A percentile compares a stretch with the other conserved stretches of the same genome.
phyloP scores from a whole-genome alignment of 108 stramenopile genomes.

The Stephanodiscus minutulus region DNA sequence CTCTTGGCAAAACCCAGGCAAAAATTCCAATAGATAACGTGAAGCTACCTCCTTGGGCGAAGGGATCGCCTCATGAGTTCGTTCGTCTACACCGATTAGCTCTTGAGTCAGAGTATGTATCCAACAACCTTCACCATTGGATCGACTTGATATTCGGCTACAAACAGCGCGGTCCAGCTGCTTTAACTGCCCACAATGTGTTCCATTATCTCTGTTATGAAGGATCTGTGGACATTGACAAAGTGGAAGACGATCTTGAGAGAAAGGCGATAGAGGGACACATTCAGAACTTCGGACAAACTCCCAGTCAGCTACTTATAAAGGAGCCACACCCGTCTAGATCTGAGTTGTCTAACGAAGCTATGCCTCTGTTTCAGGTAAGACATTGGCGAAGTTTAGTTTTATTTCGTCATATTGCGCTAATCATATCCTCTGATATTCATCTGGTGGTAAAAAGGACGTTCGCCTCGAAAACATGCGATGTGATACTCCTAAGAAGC shows the following conservation, averaged over 20 bases:
- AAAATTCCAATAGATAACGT: conserved; percentile 79
- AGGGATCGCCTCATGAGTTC: conserved; percentile 90
- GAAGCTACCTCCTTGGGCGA: conserved; percentile 96
- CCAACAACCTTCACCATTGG: conserved; percentile 89
- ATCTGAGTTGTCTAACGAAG: conserved; percentile 48
- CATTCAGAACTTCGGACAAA: conserved; percentile 97
- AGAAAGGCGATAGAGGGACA: conserved; percentile 89
- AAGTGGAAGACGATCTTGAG: conserved; percentile 87
- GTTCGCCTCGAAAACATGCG: conserved; percentile 45
- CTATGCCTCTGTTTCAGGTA: conserved; percentile 65
- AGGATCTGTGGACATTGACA: conserved; percentile 95
- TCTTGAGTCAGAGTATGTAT: conserved; percentile 94
- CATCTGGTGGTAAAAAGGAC: conserved; percentile 24
- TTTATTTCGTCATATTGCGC: conserved; percentile 4
- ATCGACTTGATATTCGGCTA: conserved; percentile 97
- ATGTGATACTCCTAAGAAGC: conserved; percentile 74
- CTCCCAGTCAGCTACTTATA: conserved; percentile 86
- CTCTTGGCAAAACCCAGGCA: conserved; percentile 86
- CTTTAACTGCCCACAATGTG: conserved; percentile 86
- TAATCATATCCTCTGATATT: conserved; percentile 1
- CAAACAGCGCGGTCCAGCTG: conserved; percentile 89
- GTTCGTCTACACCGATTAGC: conserved; percentile 90
- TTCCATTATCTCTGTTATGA: conserved; percentile 98
- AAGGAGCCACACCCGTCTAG: conserved; percentile 74
- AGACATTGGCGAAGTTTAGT: conserved; percentile 11